Conservation (phyloP, 2,329 filamentous ascomycete species). For the Colletotrichum ledebouriae region DNA sequence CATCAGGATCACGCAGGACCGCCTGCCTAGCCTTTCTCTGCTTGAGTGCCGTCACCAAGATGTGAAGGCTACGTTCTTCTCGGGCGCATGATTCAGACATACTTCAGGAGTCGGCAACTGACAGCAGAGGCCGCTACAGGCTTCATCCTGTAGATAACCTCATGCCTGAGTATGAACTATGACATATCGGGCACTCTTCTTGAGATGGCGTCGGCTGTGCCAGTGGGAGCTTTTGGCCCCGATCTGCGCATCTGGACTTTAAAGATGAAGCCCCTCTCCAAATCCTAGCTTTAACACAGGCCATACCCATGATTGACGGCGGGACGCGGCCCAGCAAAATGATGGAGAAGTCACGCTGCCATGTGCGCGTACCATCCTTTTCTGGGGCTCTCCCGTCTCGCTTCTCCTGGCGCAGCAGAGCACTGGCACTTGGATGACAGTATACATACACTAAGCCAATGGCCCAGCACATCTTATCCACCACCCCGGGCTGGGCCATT, state of each 20-base stretch:
- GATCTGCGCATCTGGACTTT: constrained; percentile 16
- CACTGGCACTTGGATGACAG: too few relatives aligned
- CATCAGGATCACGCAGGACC: constrained; percentile 16
- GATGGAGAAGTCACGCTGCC: constrained; percentile 23
- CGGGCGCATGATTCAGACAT: background rate
- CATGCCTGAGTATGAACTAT: constrained; percentile 16
- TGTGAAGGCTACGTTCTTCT: background rate
- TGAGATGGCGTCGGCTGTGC: constrained; percentile 14
- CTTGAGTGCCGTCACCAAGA: constrained; percentile 6
- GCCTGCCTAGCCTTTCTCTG: background rate
- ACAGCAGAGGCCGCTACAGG: constrained; percentile 15
- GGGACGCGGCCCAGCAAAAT: constrained; percentile 12
- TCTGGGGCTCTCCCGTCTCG: constrained; percentile 31
- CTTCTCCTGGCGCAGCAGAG: background rate
- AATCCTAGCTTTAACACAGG: constrained; percentile 4
- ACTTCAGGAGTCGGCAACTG: background rate
- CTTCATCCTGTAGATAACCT: constrained; percentile 26
- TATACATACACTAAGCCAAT: constrained; percentile 8
- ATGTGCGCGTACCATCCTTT: constrained; percentile 33
- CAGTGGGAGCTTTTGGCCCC: background rate
- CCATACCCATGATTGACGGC: constrained; percentile 15
- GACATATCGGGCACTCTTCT: constrained; percentile 20
- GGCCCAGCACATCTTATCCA: constrained; percentile 12
- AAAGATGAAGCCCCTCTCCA: background rate
- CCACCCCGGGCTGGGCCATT: constrained; percentile 32